phyloP scores from a whole-genome alignment of 164 flowering plant species.

The Protea cynaroides region DNA sequence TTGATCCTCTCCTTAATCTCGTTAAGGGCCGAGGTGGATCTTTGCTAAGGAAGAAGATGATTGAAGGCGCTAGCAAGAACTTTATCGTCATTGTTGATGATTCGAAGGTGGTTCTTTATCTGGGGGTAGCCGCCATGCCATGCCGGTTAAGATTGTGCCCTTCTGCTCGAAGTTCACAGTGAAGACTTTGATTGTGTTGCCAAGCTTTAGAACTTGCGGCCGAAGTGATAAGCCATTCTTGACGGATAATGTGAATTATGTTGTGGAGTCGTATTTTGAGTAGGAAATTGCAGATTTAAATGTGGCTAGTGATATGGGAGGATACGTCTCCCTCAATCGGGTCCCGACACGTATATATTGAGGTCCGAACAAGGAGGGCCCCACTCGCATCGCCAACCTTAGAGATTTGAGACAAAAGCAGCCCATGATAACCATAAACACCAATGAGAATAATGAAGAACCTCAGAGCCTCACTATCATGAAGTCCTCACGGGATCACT shows the following conservation, averaged over 20 bases:
- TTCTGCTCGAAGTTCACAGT: slow-evolving; percentile 74
- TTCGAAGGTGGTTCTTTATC: slow-evolving; percentile 48
- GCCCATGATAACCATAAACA: too few relatives aligned
- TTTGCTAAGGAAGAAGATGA: slow-evolving; percentile 85
- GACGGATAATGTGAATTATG: slow-evolving; percentile 77
- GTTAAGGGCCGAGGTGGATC: slow-evolving; percentile 97
- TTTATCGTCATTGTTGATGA: slow-evolving; percentile 83
- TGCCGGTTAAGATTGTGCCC: slow-evolving; percentile 84
- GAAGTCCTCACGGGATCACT: too few relatives aligned
- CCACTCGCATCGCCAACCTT: too few relatives aligned
- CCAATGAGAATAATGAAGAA: too few relatives aligned
- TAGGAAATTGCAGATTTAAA: slow-evolving; percentile 63
- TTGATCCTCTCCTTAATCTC: slow-evolving; percentile 69
- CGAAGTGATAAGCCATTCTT: slow-evolving; percentile 43
- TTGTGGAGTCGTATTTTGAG: slow-evolving; percentile 79
- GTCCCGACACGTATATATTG: too few relatives aligned
- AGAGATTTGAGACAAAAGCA: too few relatives aligned
- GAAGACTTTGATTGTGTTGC: slow-evolving; percentile 59
- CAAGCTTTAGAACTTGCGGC: slow-evolving; percentile 40
- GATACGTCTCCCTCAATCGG: too few relatives aligned
- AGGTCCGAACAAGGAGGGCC: too few relatives aligned
- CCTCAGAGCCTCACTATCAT: too few relatives aligned
- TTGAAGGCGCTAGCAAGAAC: slow-evolving; percentile 58
- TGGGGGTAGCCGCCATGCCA: slow-evolving; percentile 78
- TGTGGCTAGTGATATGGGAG: too few relatives aligned